A percentile compares a stretch with the other conserved stretches of the same genome.
These are phyloP conservation scores for Andalucia godoyi DNA, from an alignment of 78 protist genomes.

Conservation along the genomic window DNA sequence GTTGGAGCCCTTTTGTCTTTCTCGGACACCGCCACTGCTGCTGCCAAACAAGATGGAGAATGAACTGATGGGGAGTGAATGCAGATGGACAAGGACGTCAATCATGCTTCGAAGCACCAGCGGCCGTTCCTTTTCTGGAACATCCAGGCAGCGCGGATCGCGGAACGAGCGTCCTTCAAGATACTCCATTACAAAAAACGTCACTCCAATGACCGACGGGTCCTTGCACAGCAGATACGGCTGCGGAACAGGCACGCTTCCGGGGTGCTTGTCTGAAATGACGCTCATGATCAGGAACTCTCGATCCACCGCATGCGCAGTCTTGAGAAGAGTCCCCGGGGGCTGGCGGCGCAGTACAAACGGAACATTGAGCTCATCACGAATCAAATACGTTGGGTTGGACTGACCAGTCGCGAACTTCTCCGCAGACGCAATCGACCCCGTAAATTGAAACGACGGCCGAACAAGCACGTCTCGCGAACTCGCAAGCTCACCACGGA, in stretches of 20 bases:
- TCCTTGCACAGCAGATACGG: conserved; percentile 17
- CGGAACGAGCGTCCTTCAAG: conserved; percentile 36
- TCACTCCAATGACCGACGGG: conserved; percentile 30
- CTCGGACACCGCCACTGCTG: too few relatives aligned
- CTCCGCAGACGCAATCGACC: too few relatives aligned
- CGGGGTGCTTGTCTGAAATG: background rate
- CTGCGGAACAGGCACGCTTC: conserved; percentile 39
- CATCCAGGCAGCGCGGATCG: too few relatives aligned
- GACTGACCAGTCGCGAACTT: conserved; percentile 34
- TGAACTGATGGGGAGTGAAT: too few relatives aligned
- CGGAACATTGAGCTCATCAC: background rate
- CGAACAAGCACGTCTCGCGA: too few relatives aligned
- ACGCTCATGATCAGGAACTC: conserved; percentile 18
- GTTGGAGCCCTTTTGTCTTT: too few relatives aligned
- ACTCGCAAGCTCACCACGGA: too few relatives aligned
- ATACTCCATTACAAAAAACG: conserved; percentile 34
- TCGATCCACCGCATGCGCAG: conserved; percentile 45
- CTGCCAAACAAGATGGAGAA: too few relatives aligned
- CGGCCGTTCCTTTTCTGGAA: too few relatives aligned
- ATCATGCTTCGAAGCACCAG: too few relatives aligned
- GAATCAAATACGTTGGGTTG: conserved; percentile 49
- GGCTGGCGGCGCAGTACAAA: conserved; percentile 52
- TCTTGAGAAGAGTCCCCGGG: conserved; percentile 43
- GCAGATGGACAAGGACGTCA: too few relatives aligned
- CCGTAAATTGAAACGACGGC: too few relatives aligned